phyloP scores from a whole-genome alignment of 257 asterid species.

The Solanum arcanum region DNA sequence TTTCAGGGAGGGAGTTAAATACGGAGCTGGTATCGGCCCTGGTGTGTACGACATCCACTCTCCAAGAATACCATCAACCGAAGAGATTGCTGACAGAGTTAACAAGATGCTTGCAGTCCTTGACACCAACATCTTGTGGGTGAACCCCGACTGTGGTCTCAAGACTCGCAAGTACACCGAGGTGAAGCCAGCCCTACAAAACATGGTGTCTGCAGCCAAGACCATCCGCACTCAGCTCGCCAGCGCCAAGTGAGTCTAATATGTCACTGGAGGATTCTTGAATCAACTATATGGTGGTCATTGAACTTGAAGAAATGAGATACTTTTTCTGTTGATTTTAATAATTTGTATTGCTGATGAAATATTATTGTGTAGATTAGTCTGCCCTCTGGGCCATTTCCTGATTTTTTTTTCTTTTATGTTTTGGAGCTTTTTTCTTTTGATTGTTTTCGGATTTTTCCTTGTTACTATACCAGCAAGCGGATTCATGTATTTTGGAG shows the following conservation, averaged over 20 bases:
- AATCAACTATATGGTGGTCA: neutral
- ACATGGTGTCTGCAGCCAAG: conserved; percentile 88
- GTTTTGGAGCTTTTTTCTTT: neutral
- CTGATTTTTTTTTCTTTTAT: neutral
- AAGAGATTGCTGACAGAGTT: conserved; percentile 82
- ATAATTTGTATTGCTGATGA: neutral
- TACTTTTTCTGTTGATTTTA: neutral
- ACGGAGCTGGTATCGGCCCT: conserved; percentile 97
- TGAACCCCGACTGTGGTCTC: conserved; percentile 95
- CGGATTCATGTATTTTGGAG: neutral
- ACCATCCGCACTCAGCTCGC: conserved; percentile 38
- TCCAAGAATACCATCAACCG: conserved; percentile 85
- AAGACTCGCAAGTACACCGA: conserved; percentile 88
- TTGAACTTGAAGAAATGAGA: neutral
- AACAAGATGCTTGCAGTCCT: conserved; percentile 97
- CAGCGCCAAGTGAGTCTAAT: neutral
- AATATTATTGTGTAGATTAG: neutral
- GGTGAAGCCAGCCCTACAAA: conserved; percentile 82
- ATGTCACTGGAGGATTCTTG: neutral
- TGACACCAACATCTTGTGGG: conserved; percentile 94
- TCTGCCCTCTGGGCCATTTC: neutral
- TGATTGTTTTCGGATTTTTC: neutral
- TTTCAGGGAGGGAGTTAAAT: conserved; percentile 93
- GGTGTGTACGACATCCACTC: conserved; percentile 97
- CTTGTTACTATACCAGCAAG: neutral